Percentiles rank a stretch among this genome's conserved stretches.
Conservation (phyloP, 2,329 filamentous ascomycete species). For the Sarocladium strictum region DNA sequence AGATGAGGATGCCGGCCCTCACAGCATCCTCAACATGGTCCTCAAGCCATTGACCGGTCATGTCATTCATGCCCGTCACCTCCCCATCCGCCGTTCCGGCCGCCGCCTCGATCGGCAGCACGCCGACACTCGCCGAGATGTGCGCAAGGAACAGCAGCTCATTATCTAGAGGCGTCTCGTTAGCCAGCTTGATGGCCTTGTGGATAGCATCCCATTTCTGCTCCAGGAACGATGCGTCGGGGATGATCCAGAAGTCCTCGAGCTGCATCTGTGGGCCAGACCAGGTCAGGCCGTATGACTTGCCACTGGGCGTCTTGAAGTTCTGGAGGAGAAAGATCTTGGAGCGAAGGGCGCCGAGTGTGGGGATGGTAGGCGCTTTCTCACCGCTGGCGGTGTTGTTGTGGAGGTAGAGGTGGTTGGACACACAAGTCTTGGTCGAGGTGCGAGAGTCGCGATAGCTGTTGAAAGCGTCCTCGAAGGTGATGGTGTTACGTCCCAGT, state of each 20-base stretch:
- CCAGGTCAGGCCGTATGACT: constrained; percentile 39
- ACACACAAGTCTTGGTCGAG: constrained; percentile 28
- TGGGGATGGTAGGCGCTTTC: constrained; percentile 29
- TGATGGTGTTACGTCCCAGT: constrained; percentile 27
- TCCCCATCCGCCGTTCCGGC: constrained; percentile 37
- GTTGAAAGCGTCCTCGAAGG: constrained; percentile 42
- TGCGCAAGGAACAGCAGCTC: constrained; percentile 37
- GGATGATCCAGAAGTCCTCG: constrained; percentile 42
- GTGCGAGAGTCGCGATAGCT: constrained; percentile 29
- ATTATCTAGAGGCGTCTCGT: constrained; percentile 26
- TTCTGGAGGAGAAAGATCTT: constrained; percentile 43
- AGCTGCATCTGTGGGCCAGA: constrained; percentile 36
- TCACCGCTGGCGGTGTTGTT: constrained; percentile 13
- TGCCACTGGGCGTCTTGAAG: constrained; percentile 25
- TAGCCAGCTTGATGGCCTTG: constrained; percentile 32
- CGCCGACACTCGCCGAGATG: constrained; percentile 40
- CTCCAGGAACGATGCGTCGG: constrained; percentile 34
- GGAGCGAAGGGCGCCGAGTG: constrained; percentile 38
- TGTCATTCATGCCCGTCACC: constrained; percentile 43
- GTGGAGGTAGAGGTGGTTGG: constrained; percentile 30
- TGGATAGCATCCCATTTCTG: constrained; percentile 41
- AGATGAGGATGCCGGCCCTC: constrained; percentile 39
- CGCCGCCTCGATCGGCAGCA: constrained; percentile 43
- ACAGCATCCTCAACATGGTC: constrained; percentile 19
- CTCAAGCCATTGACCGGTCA: constrained; percentile 38